Conservation (phyloP, 2,329 filamentous ascomycete species). For the Clonostachys byssicola region DNA sequence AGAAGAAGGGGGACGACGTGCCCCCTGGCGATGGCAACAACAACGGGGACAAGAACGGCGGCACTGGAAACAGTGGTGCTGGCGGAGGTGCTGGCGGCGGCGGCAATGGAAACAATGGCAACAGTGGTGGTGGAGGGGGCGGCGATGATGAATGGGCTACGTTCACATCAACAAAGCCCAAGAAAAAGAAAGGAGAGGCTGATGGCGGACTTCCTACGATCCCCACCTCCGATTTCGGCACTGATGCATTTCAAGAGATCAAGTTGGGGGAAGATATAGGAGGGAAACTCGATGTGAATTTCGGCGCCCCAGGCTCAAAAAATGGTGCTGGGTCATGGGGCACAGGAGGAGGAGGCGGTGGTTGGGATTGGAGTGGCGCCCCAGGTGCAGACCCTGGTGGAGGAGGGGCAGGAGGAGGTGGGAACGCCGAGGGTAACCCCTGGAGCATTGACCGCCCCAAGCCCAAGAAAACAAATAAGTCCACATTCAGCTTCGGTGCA, state of each 20-base stretch:
- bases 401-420: conserved; percentile 21
- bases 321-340: conserved; percentile 54
- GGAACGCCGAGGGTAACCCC: conserved; percentile 37
- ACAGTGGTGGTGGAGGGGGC: conserved; percentile 13
- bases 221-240: conserved; percentile 34
- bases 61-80: conserved; percentile 7
- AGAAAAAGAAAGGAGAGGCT: conserved; percentile 29
- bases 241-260: conserved; percentile 60
- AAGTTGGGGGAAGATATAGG: conserved; percentile 55
- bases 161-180: conserved; percentile 20
- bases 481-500: conserved; percentile 41
- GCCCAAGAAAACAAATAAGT: conserved; percentile 46
- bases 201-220: conserved; percentile 14
- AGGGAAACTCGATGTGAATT: conserved; percentile 53
- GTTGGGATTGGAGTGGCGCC: conserved; percentile 34
- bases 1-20: conserved; percentile 17
- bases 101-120: conserved; percentile 28
- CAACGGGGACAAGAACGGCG: conserved; percentile 6
- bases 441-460: conserved; percentile 44
- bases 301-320: conserved; percentile 42
- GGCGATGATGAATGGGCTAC: conserved; percentile 24
- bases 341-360: conserved; percentile 21
- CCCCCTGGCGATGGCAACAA: conserved; percentile 6
- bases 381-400: neutral
- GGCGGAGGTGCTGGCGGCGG: conserved; percentile 14